phyloP scores from a whole-genome alignment of 345 rosid genomes.

The Eucalyptus brandiana region DNA sequence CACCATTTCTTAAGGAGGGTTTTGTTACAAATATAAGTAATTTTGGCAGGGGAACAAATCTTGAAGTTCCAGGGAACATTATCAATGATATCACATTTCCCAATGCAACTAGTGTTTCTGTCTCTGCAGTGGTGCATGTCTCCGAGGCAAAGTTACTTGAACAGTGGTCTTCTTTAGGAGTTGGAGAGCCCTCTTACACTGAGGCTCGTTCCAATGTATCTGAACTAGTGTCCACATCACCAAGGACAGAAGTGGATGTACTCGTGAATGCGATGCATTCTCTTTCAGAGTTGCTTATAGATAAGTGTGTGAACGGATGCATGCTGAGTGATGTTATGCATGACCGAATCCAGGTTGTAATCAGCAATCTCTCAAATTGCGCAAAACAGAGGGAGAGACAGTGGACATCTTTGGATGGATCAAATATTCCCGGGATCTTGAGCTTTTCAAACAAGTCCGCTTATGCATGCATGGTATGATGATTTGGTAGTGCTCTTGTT shows the following conservation, averaged over 20 bases:
- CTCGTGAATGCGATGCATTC: constrained; percentile 24
- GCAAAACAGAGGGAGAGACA: constrained; percentile 5
- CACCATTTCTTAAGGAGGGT: background rate
- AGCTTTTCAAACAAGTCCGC: constrained; percentile 7
- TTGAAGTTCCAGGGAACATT: background rate
- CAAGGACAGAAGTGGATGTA: constrained; percentile 17
- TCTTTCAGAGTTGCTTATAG: constrained; percentile 37
- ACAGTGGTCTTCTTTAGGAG: background rate
- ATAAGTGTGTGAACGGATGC: constrained; percentile 20
- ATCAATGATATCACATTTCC: background rate
- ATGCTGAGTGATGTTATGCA: constrained; percentile 19
- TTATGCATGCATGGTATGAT: constrained; percentile 27
- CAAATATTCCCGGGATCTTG: background rate
- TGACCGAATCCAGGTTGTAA: constrained; percentile 27
- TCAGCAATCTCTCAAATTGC: constrained; percentile 32
- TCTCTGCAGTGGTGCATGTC: background rate
- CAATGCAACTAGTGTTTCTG: constrained; percentile 4
- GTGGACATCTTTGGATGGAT: constrained; percentile 5
- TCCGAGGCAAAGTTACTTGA: background rate
- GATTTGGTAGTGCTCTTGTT: background rate
- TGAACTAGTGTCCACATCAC: constrained; percentile 1
- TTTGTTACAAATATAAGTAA: background rate
- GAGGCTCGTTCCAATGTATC: background rate
- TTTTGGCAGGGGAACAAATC: background rate
- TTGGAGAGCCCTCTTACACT: constrained; percentile 2